These are phyloP conservation scores for Neofusicoccum kwambonambiense DNA, from an alignment of 2,329 filamentous ascomycete species.

Conservation along the genomic window DNA sequence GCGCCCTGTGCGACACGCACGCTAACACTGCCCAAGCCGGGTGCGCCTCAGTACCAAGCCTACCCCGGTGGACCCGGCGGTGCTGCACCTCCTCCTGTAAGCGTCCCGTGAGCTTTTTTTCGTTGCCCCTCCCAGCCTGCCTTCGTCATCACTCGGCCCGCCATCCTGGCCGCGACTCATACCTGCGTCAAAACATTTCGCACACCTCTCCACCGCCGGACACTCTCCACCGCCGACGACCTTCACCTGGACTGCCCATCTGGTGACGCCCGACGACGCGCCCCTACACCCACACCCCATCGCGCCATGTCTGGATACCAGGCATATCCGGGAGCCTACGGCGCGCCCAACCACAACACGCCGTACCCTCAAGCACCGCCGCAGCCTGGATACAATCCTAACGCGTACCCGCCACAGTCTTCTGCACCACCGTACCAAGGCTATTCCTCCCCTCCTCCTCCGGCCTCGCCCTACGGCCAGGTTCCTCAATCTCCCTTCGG, in stretches of 20 bases:
- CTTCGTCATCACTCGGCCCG: constrained; percentile 19
- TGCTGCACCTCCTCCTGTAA: constrained; percentile 32
- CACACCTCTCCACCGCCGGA: not conserved
- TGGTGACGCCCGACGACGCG: not conserved
- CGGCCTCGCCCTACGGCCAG: not conserved
- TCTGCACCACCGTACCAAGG: constrained; percentile 8
- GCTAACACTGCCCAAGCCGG: constrained; percentile 37
- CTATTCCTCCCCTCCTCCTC: constrained; percentile 2
- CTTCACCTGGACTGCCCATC: not conserved
- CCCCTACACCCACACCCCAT: not conserved
- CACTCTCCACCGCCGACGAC: not conserved
- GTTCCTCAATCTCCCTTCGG: constrained; percentile 19
- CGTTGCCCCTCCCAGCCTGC: constrained; percentile 8
- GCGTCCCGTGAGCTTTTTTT: constrained; percentile 20
- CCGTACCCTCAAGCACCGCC: constrained; percentile 37
- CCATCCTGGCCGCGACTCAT: constrained; percentile 5
- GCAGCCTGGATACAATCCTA: constrained; percentile 21
- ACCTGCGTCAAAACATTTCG: not conserved
- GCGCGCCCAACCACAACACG: constrained; percentile 31
- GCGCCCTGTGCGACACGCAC: constrained; percentile 22
- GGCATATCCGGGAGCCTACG: constrained; percentile 7
- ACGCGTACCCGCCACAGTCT: constrained; percentile 10
- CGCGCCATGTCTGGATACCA: constrained; percentile 11
- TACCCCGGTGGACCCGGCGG: constrained; percentile 47
- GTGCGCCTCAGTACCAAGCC: constrained; percentile 55